phyloP scores from a whole-genome alignment of 345 rosid species.

The Hibiscus syriacus region DNA sequence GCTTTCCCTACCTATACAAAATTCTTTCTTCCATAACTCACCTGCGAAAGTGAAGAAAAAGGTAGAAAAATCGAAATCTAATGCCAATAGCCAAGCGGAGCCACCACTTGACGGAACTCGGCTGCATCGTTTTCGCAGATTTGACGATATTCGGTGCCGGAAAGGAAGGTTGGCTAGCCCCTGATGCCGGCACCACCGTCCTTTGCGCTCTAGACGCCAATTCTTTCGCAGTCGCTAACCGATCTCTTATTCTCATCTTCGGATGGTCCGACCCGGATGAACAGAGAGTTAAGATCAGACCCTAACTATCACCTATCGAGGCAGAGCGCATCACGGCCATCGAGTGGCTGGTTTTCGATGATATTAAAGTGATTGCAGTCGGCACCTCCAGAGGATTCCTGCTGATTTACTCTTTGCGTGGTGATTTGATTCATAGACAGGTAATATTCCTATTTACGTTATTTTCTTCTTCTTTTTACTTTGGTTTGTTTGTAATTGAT shows the following conservation, averaged over 20 bases:
- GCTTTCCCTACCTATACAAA: too few relatives aligned
- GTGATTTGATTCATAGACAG: slow-evolving; percentile 78
- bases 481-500: background rate
- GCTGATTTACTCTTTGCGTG: slow-evolving; percentile 55
- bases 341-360: slow-evolving; percentile 83
- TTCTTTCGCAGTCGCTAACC: slow-evolving; percentile 64
- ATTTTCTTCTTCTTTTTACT: background rate
- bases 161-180: slow-evolving; percentile 83
- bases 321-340: slow-evolving; percentile 61
- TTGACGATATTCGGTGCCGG: slow-evolving; percentile 83
- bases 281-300: slow-evolving; percentile 74
- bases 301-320: slow-evolving; percentile 76
- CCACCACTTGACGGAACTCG: slow-evolving; percentile 63
- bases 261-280: slow-evolving; percentile 63
- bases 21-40: too few relatives aligned
- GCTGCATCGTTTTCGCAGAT: slow-evolving; percentile 81
- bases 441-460: slow-evolving; percentile 16
- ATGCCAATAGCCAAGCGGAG: slow-evolving; percentile 50
- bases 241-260: slow-evolving; percentile 41
- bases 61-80: background rate
- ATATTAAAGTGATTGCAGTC: slow-evolving; percentile 51
- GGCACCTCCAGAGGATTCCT: slow-evolving; percentile 86
- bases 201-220: slow-evolving; percentile 67
- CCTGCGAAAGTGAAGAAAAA: background rate
- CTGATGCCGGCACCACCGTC: slow-evolving; percentile 39